Evolutionary conservation across 2,329 filamentous ascomycete species (phyloP).

Genomic region (Onygena corvina): DNA sequence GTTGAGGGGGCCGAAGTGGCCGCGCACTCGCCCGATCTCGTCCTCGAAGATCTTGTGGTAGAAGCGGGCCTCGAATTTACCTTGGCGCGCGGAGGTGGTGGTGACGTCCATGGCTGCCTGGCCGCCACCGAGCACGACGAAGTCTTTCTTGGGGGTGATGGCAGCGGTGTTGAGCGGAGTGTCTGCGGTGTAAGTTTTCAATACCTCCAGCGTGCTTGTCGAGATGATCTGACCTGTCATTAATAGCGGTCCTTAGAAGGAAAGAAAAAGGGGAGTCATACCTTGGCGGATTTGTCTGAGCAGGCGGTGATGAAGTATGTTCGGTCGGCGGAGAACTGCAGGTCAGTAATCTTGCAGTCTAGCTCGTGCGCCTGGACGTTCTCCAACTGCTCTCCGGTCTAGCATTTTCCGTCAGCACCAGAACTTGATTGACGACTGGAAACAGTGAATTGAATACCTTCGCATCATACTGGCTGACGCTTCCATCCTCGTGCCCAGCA

Average conservation of each 20-base stretch:
- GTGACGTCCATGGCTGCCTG: conserved; percentile 99
- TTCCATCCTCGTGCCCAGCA: conserved; percentile 92
- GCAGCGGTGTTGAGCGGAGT: conserved; percentile 92
- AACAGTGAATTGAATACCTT: conserved; percentile 48
- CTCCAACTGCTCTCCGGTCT: conserved; percentile 69
- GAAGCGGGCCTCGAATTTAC: conserved; percentile 98
- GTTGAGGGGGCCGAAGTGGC: conserved; percentile 94
- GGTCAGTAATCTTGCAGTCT: conserved; percentile 71
- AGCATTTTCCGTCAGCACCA: conserved; percentile 9
- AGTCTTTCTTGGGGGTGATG: conserved; percentile 93
- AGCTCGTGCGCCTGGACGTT: conserved; percentile 78
- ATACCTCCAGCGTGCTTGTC: conserved; percentile 70
- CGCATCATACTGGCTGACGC: conserved; percentile 76
- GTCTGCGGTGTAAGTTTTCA: conserved; percentile 87
- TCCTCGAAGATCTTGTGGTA: conserved; percentile 99
- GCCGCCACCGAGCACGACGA: conserved; percentile 92
- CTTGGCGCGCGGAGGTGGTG: conserved; percentile 81
- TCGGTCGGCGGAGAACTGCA: conserved; percentile 87
- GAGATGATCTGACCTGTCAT: conserved; percentile 54
- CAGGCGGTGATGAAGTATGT: conserved; percentile 97
- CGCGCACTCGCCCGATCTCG: conserved; percentile 91
- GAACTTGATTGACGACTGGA: background rate
- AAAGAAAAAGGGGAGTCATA: conserved; percentile 27
- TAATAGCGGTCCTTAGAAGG: background rate
- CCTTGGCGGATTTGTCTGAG: conserved; percentile 95